Evolutionary conservation across 2,329 filamentous ascomycete species (phyloP), one percentile per base, ranked within the genome.

Genomic region (Sphaerulina vaccinii): DNA sequence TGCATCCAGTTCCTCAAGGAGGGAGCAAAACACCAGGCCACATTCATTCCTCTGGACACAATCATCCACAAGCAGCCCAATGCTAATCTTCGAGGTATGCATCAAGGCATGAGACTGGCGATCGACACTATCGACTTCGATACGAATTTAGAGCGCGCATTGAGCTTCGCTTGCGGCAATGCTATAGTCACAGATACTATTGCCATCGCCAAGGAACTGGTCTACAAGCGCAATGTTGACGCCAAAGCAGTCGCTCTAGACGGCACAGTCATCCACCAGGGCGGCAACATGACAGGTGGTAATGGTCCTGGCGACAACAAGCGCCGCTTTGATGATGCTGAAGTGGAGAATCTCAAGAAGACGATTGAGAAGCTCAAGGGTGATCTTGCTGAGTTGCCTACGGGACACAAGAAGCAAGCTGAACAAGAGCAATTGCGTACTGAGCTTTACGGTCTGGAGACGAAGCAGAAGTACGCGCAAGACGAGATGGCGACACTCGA

Each of bases 111-210:
- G 70, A 84, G 92, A 6, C 80, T 96, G 52, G 95, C 92, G 0
- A 95, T 99, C 58, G 93, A 99, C 69, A 95, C 90, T 0, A 92
- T 99, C 62, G 90, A 96, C 65, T 99, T 93, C 65, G 93, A 97
- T 63, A 80, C 86, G 2, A 83, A 86, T 1, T 81, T 96, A 43
- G 90, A 96, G 68, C 86, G 93, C 59, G 95, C 91, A 27, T 95
- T 99, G 76, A 88, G 86, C 18, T 96, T 95, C 68, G 92, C 91
- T 21, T 99, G 93, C 63, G 92, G 92, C 27, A 95, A 90, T 71
- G 90, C 91, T 3, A 88, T 99, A 58, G 90, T 99, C 4, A 97
- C 92, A 65, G 93, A 99, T 70, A 88, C 83, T 49, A 77, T 96
- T 29, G 81, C 86, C 3, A 85, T 93, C 48, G 93, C 93, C 22